Conservation (phyloP, 2,329 filamentous ascomycete species). For the Leptographium procerum region DNA sequence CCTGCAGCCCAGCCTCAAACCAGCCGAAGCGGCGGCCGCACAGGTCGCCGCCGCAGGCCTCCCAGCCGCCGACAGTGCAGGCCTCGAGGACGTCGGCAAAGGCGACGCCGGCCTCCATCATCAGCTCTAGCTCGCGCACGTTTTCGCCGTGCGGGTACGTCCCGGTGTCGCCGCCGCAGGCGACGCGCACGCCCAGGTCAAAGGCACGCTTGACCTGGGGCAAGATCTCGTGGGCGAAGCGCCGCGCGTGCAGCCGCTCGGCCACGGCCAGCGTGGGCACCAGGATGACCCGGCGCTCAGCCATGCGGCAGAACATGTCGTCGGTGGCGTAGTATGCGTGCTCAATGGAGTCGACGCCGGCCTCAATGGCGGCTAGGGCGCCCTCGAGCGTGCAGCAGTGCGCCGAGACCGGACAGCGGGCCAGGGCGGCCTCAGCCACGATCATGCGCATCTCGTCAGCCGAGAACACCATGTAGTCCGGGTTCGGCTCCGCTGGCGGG, state of each 20-base stretch:
- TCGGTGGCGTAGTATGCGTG: slow-evolving; percentile 28
- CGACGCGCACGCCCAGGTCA: slow-evolving; percentile 35
- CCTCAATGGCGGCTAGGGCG: slow-evolving; percentile 32
- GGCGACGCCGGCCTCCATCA: slow-evolving; percentile 38
- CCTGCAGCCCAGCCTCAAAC: slow-evolving; percentile 32
- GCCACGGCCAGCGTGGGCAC: slow-evolving; percentile 40
- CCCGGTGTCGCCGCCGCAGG: slow-evolving; percentile 42
- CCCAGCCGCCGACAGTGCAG: slow-evolving; percentile 41
- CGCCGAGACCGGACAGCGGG: slow-evolving; percentile 29
- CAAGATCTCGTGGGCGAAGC: slow-evolving; percentile 21
- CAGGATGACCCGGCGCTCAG: slow-evolving; percentile 32
- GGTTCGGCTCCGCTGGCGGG: slow-evolving; percentile 26
- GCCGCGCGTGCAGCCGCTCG: slow-evolving; percentile 21
- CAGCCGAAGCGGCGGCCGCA: slow-evolving; percentile 41
- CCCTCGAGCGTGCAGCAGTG: slow-evolving; percentile 30
- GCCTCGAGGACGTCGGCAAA: slow-evolving; percentile 37
- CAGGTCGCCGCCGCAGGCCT: slow-evolving; percentile 39
- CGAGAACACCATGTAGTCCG: slow-evolving; percentile 30
- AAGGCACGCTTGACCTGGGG: slow-evolving; percentile 31
- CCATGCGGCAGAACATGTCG: slow-evolving; percentile 32
- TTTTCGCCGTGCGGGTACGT: slow-evolving; percentile 42
- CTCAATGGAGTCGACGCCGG: slow-evolving; percentile 36
- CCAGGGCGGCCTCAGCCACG: slow-evolving; percentile 32
- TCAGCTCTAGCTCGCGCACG: slow-evolving; percentile 39
- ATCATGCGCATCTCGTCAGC: slow-evolving; percentile 39